Base-by-base conservation (phyloP, 1,139 yeast genomes). In the Hyphopichia pseudoburtonii region DNA sequence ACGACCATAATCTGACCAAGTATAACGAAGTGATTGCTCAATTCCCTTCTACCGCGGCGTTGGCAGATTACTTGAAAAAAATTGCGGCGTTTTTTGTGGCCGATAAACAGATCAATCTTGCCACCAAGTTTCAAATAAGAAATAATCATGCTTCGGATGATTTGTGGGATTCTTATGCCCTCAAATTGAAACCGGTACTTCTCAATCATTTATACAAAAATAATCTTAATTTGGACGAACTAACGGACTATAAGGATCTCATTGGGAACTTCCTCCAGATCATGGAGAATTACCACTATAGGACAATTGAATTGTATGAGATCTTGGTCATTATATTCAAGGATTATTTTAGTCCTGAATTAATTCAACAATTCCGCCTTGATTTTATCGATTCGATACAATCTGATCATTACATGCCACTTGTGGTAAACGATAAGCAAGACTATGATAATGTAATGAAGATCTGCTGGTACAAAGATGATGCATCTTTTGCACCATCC, bases 341-440 rank as follows among this genome's bases (percentile, higher is more conserved):
- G 39, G 70, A 70, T 40, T 76, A 78, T 45, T 85, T 76, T 52
- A 80, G 87, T 9, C 73, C 74, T 4, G 65, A 75, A 22, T 62
- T 82, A 27, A 73, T 79, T 15, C 66, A 66, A 43, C 73, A 75
- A 17, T 89, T 89, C 60, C 71, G 78, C 30, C 59, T 60, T 19
- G 83, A 82, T 37, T 90, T 88, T 58, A 62, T 71, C 31, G 72
- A 72, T 12, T 67, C 83, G 7, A 77, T 89, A 31, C 78, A 80
- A 44, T 82, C 84, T 17, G 97, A 90, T 56, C 95, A 87, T 52
- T 87, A 88, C 51, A 87, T 86, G 87, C 96, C 97, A 8, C 74
- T 89, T 64, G 76, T 76, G 0, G 81, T 89, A 24, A 76, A 80
- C 42, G 80, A 79, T 37, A 59, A 66, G 35, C 66, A 70, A 14